Evolutionary conservation across 179 eudicot species (phyloP).

Genomic region (Beta corolliflora): DNA sequence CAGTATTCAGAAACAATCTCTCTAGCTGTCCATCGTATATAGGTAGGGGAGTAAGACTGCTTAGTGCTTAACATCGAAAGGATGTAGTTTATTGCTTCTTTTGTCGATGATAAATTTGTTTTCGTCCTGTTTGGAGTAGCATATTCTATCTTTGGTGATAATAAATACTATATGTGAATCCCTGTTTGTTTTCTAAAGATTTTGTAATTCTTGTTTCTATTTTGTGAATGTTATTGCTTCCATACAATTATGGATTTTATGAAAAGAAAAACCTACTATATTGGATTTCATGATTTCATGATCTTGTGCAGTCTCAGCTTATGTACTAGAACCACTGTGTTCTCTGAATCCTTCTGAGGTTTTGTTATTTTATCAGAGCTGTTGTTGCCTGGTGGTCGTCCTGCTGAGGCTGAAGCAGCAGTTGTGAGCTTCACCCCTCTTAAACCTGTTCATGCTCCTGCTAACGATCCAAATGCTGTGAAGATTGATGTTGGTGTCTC

Average conservation of each 20-base stretch:
- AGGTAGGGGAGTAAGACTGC: too few relatives aligned
- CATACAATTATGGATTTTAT: too few relatives aligned
- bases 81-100: too few relatives aligned
- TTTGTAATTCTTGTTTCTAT: too few relatives aligned
- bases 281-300: too few relatives aligned
- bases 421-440: slow-evolving; percentile 16
- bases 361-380: slow-evolving; percentile 25
- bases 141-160: too few relatives aligned
- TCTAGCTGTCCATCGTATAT: too few relatives aligned
- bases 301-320: not conserved
- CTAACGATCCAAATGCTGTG: slow-evolving; percentile 29
- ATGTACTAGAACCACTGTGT: not conserved
- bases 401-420: slow-evolving; percentile 35
- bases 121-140: not conserved
- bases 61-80: too few relatives aligned
- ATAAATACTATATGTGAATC: not conserved
- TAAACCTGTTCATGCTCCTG: slow-evolving; percentile 32
- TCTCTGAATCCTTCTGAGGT: not conserved
- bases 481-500: slow-evolving; percentile 26
- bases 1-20: too few relatives aligned
- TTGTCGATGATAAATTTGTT: too few relatives aligned
- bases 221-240: too few relatives aligned
- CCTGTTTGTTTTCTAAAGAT: not conserved
- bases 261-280: too few relatives aligned
- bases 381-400: slow-evolving; percentile 32